Evolutionary conservation across 805 yeast genomes (phyloP), one percentile per base, ranked within the genome.

Genomic region (Hanseniaspora meyeri): DNA sequence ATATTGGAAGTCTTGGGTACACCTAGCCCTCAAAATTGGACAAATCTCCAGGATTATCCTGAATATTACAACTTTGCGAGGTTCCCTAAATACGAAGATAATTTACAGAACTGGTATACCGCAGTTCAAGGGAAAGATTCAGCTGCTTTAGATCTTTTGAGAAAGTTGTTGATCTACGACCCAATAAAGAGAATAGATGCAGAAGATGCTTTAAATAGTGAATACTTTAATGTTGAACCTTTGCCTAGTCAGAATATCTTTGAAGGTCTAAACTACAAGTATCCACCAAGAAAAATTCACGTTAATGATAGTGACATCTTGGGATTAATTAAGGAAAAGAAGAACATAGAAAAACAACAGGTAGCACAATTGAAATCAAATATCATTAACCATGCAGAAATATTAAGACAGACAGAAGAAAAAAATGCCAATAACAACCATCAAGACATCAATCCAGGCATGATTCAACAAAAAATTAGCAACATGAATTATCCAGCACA

Each of bases 1-100:
- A 90, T 93, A 27, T 74, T 93, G 31, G 97, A 93, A 68, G 83
- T 93, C n/a, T 70, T 93, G 59, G 99, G 99, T 0, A 81, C 95
- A 0, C 99, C 99, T 0, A 79, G 78, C 4, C 65, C 73, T 5
- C 78, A 81, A n/a, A 76, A 73, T 49, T 93, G 98, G 97, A 85
- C 93, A 0, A 74, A 83, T 24, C 68, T 93, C 40, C 74, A 76
- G 43, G 81, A 81, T 60, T 90, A 88, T 65, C 97, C 98, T 0
- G 98, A 93, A 64, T 93, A 77, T 66, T 77, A 81, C 54, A 79
- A 78, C 46, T 43, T 53, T 29, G 24, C 51, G 17, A 72, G 74
- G 19, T 85, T 81, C 62, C 86, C 88, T 1, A 74, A 83, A 12
- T 69, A 62, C 51, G 63, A 69, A 52, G 70, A 69, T 45, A 85